Conservation (phyloP, 2,329 filamentous ascomycete genomes). For the Diaporthe eres region DNA sequence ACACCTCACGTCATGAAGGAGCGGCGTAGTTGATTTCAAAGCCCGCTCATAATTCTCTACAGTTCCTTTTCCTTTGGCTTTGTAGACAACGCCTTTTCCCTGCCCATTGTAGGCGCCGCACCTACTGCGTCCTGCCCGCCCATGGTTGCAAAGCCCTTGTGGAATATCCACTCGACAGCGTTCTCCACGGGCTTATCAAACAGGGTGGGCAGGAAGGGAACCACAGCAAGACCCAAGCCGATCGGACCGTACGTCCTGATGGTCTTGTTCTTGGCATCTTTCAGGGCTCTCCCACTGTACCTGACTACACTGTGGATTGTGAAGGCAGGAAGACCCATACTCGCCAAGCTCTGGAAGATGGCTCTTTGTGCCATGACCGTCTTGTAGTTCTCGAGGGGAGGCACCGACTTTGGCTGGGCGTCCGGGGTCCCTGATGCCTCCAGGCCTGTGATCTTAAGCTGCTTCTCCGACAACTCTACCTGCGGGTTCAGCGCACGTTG, state of each 20-base stretch:
- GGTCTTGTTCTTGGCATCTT: constrained; percentile 80
- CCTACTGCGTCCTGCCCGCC: constrained; percentile 74
- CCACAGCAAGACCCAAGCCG: constrained; percentile 81
- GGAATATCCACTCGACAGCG: constrained; percentile 91
- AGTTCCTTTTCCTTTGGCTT: constrained; percentile 63
- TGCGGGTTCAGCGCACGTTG: constrained; percentile 80
- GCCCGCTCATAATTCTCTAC: constrained; percentile 44
- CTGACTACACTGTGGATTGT: constrained; percentile 94
- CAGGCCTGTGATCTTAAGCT: constrained; percentile 65
- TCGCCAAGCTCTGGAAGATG: constrained; percentile 90
- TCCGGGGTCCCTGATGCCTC: constrained; percentile 47
- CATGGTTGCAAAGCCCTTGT: constrained; percentile 81
- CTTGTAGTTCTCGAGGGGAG: constrained; percentile 89
- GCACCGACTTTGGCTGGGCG: constrained; percentile 58
- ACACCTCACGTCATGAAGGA: constrained; percentile 15
- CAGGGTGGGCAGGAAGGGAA: constrained; percentile 85
- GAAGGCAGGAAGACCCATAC: constrained; percentile 94
- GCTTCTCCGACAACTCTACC: constrained; percentile 65
- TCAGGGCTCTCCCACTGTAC: constrained; percentile 90
- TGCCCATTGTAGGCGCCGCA: constrained; percentile 66
- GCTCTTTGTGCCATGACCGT: constrained; percentile 92
- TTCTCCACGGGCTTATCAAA: constrained; percentile 96
- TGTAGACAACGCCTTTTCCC: constrained; percentile 61
- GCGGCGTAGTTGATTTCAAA: constrained; percentile 12
- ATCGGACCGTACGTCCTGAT: constrained; percentile 92